Conservation (phyloP, 257 asterid species). For the Linaria vulgaris region DNA sequence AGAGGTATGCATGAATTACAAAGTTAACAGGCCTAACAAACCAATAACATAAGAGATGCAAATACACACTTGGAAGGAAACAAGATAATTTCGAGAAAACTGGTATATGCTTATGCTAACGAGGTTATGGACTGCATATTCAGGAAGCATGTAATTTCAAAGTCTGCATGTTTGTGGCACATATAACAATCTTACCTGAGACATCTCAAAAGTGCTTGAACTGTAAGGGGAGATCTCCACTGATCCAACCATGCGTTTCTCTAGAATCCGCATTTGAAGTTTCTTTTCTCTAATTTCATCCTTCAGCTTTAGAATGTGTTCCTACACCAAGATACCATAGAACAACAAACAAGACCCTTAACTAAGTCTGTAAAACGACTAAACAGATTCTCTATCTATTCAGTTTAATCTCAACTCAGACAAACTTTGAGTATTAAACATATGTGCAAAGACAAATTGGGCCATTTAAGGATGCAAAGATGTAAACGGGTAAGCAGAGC, state of each 20-base stretch:
- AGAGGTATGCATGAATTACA: background rate
- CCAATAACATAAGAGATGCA: background rate
- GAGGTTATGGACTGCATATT: background rate
- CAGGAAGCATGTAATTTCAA: background rate
- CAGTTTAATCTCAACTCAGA: background rate
- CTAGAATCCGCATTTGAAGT: slow-evolving; percentile 59
- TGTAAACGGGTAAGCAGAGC: slow-evolving; percentile 8
- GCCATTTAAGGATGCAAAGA: too few relatives aligned
- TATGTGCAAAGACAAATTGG: too few relatives aligned
- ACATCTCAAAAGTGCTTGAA: slow-evolving; percentile 49
- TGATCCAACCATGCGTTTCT: slow-evolving; percentile 82
- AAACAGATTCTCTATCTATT: slow-evolving; percentile 2
- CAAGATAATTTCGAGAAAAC: background rate
- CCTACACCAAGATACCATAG: slow-evolving; percentile 43
- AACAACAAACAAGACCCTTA: slow-evolving; percentile 17
- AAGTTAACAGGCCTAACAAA: background rate
- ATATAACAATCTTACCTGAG: slow-evolving; percentile 51
- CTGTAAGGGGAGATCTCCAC: slow-evolving; percentile 55
- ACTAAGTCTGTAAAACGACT: slow-evolving; percentile 1
- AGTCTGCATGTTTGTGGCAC: background rate
- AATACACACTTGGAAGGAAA: background rate
- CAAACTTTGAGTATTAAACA: background rate
- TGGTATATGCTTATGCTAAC: background rate
- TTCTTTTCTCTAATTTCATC: slow-evolving; percentile 73
- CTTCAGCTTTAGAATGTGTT: slow-evolving; percentile 56